Base-by-base conservation (phyloP, 2,329 filamentous ascomycete genomes). In the Ophiostoma montium region DNA sequence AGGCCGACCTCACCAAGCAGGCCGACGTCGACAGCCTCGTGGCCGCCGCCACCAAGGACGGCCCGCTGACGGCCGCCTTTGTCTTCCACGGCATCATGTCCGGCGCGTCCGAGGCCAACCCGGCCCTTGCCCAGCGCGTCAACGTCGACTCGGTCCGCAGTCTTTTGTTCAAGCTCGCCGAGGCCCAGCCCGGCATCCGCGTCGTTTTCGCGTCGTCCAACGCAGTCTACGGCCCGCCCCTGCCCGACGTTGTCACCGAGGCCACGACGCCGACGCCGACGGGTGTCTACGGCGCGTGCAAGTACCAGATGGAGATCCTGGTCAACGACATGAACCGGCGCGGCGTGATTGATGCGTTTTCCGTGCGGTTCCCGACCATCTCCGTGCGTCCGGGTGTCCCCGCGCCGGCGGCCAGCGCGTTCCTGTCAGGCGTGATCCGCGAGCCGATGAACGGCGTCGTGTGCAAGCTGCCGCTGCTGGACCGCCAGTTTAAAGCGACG, bases 11-110 rank as follows among this genome's bases (percentile, higher is more conserved):
- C 52, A 61, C 63, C 48, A 59, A 63, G 44, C 52, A 58, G 0
- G 48, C 52, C 16, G 66, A 65, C 54, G 53, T 68, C 10, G 39
- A 56, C 36, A 35, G 53, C 13, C 67, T 80, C 2, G 66, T 76
- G 13, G 59, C 60, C 1, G 65, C 65, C 4, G 67, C 69, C 16
- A 62, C 65, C 23, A 19, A 18, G 27, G 42, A 31, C 27, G 30
- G 12, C 3, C 68, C 70, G 1, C 63, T 77, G 3, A 66, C 71
- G 52, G 71, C 72, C 43, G 67, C 74, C 51, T 82, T 78, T 63
- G 67, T 79, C 56, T 75, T 82, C 60, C 78, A 82, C 61, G 78
- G 78, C 53, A 79, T 82, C 66, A 82, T 82, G 78, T 81, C 77
- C 0, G 72, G 72, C 12, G 76, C 76, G 6, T 74, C 76, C 15